Percentiles rank a stretch among this genome's conserved stretches.
phyloP scores from a whole-genome alignment of 345 rosid genomes.

The Camelina laxa region DNA sequence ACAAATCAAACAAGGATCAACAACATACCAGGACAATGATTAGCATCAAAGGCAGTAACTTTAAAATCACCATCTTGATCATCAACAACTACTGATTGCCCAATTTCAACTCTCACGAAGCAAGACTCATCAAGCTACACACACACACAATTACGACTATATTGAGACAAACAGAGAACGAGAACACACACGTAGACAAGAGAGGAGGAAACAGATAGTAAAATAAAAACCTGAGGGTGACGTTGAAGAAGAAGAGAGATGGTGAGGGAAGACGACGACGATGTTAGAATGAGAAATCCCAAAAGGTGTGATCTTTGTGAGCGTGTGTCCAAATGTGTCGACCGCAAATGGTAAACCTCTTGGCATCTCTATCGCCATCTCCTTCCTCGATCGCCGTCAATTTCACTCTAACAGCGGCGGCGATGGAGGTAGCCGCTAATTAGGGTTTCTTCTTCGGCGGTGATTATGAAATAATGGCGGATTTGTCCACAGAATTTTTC shows the following conservation, averaged over 20 bases:
- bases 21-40: slow-evolving; percentile 76
- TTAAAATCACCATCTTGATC: slow-evolving; percentile 68
- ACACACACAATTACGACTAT: slow-evolving; percentile 10
- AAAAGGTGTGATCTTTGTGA: slow-evolving; percentile 74
- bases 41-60: slow-evolving; percentile 83
- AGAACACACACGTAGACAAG: background rate
- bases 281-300: slow-evolving; percentile 55
- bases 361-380: slow-evolving; percentile 82
- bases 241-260: slow-evolving; percentile 63
- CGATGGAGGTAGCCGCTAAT: background rate
- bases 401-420: background rate
- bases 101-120: slow-evolving; percentile 70
- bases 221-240: slow-evolving; percentile 58
- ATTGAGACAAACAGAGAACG: background rate
- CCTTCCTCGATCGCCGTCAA: slow-evolving; percentile 15
- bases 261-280: slow-evolving; percentile 61
- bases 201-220: background rate
- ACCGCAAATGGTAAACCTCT: slow-evolving; percentile 85
- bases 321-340: slow-evolving; percentile 81
- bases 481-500: slow-evolving; percentile 1
- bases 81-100: slow-evolving; percentile 54
- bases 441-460: background rate
- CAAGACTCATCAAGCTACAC: slow-evolving; percentile 64
- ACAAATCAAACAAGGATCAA: background rate
- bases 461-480: background rate